Conservation (phyloP, 202 grass and related monocot genomes). For the Bolboschoenoplectus hybrid region DNA sequence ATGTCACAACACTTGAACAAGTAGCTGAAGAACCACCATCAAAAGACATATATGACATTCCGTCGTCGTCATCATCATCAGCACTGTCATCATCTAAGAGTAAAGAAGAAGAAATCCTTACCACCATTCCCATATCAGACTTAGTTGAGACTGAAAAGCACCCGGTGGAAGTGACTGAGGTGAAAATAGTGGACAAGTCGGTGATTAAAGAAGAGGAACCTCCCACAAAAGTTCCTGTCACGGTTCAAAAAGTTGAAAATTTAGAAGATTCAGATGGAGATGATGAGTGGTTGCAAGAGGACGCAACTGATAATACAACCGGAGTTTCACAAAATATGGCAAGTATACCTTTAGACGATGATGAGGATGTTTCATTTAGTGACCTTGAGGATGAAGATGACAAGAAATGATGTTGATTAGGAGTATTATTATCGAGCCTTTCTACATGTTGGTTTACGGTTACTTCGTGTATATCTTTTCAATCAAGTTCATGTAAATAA, state of each 20-base stretch:
- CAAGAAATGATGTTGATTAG: slow-evolving; percentile 27
- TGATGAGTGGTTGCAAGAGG: slow-evolving; percentile 87
- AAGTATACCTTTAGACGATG: slow-evolving; percentile 50
- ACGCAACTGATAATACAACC: slow-evolving; percentile 28
- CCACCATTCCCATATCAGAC: slow-evolving; percentile 27
- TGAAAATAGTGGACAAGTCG: slow-evolving; percentile 48
- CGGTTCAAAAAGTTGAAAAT: slow-evolving; percentile 44
- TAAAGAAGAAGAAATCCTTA: slow-evolving; percentile 43
- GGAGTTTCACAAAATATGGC: slow-evolving; percentile 35
- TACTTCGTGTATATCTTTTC: slow-evolving; percentile 30
- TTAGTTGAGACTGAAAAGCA: slow-evolving; percentile 47
- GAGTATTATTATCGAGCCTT: slow-evolving; percentile 13
- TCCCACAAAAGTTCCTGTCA: slow-evolving; percentile 35
- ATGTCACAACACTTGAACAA: slow-evolving; percentile 38
- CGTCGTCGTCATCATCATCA: slow-evolving; percentile 38
- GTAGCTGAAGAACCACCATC: slow-evolving; percentile 30
- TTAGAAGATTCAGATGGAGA: slow-evolving; percentile 44
- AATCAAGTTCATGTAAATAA: slow-evolving; percentile 33
- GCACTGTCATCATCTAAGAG: slow-evolving; percentile 35
- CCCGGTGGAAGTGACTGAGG: slow-evolving; percentile 40
- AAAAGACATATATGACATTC: slow-evolving; percentile 50
- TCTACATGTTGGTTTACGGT: not conserved
- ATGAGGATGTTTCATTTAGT: slow-evolving; percentile 92
- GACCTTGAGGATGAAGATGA: slow-evolving; percentile 86
- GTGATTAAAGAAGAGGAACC: slow-evolving; percentile 58